These are phyloP conservation scores for Triticum timopheevii DNA, from an alignment of 176 grass and related monocot species.

Conservation along the genomic window DNA sequence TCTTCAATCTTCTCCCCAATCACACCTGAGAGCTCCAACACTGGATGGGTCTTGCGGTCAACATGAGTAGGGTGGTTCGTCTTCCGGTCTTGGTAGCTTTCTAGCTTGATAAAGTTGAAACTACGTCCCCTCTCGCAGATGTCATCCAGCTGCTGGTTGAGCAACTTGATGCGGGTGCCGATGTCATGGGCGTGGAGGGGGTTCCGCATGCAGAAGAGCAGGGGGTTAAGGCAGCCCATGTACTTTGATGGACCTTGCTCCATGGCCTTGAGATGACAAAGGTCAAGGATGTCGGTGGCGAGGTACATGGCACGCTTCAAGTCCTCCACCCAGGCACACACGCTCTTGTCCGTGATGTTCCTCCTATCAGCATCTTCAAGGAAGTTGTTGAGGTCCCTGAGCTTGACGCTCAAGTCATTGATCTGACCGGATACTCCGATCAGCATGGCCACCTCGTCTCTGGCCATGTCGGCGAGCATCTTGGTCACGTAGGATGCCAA, in stretches of 20 bases:
- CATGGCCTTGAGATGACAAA: neutral
- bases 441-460: neutral
- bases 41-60: no score
- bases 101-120: neutral
- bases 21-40: no score
- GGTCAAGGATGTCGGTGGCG: neutral
- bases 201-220: neutral
- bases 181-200: neutral
- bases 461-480: neutral
- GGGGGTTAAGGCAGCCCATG: neutral
- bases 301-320: neutral
- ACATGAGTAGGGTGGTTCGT: no score
- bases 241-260: neutral
- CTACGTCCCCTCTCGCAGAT: neutral
- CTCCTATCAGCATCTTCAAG: neutral
- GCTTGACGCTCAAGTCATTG: neutral
- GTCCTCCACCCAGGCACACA: neutral
- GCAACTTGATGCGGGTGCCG: neutral
- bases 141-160: neutral
- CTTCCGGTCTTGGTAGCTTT: neutral
- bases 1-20: no score
- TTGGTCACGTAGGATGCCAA: neutral
- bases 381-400: neutral
- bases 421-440: neutral
- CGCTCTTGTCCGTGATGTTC: neutral